phyloP scores from a whole-genome alignment of 208 protist genomes.

The Acanthamoeba healyi region DNA sequence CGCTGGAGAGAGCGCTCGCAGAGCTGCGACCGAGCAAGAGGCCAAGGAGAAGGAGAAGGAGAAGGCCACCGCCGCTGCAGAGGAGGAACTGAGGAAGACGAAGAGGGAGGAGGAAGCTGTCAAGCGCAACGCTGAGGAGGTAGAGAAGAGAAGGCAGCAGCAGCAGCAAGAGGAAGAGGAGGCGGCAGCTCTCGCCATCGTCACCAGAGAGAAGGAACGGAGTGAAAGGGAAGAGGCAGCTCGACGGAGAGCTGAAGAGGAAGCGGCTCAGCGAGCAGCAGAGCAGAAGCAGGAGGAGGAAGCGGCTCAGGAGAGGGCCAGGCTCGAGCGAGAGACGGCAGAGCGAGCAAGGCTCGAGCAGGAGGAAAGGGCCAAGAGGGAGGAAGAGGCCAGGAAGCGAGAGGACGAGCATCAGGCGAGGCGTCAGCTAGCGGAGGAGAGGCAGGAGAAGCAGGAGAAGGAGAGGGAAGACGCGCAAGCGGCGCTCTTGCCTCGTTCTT shows the following conservation, averaged over 20 bases:
- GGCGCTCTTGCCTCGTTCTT: no score
- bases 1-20: no score
- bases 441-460: background rate
- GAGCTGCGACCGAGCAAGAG: background rate
- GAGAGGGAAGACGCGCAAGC: background rate
- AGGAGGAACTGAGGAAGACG: background rate
- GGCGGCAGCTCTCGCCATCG: no score
- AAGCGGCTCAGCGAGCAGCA: no score
- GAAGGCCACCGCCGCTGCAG: background rate
- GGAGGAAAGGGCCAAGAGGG: background rate
- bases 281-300: no score
- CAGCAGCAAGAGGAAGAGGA: no score
- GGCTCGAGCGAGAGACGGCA: background rate
- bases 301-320: background rate
- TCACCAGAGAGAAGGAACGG: background rate
- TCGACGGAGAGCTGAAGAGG: background rate
- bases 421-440: background rate
- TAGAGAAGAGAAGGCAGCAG: no score
- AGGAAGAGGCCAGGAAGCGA: background rate
- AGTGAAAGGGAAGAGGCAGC: background rate
- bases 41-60: background rate
- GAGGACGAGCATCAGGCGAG: background rate
- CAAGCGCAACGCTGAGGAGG: background rate
- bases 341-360: background rate
- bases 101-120: background rate